phyloP scores from a whole-genome alignment of 768 basidiomycete genomes.

The Tylopilus balloui region DNA sequence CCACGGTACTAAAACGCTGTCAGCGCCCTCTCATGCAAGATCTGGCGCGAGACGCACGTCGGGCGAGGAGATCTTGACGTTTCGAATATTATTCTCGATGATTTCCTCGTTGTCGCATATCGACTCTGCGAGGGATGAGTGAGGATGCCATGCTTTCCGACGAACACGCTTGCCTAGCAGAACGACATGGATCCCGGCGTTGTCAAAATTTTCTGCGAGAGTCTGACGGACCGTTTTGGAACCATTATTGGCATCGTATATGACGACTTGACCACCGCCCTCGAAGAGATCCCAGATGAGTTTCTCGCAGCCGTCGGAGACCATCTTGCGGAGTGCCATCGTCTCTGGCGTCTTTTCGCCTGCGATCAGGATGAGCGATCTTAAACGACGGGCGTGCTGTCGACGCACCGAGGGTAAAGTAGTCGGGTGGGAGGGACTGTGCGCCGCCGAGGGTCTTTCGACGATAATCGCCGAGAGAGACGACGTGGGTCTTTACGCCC shows the following conservation, averaged over 20 bases:
- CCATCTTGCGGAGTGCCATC: constrained; percentile 63
- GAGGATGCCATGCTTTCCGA: neutral
- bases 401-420: constrained; percentile 74
- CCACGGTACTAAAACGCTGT: constrained; percentile 63
- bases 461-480: constrained; percentile 93
- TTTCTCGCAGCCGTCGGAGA: constrained; percentile 82
- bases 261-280: constrained; percentile 88
- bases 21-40: neutral
- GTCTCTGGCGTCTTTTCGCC: constrained; percentile 83
- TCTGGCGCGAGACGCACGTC: constrained; percentile 56
- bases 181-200: constrained; percentile 85
- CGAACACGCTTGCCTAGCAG: constrained; percentile 63
- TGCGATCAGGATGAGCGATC: constrained; percentile 22
- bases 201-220: constrained; percentile 82
- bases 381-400: rapidly evolving
- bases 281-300: constrained; percentile 87
- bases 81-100: constrained; percentile 90
- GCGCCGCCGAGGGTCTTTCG: constrained; percentile 86
- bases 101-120: constrained; percentile 89
- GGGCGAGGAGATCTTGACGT: constrained; percentile 96
- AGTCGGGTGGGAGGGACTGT: constrained; percentile 84
- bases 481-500: constrained; percentile 93
- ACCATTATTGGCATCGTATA: constrained; percentile 98
- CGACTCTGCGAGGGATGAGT: constrained; percentile 55
- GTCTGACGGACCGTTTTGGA: constrained; percentile 59